A percentile compares a stretch with the other conserved stretches of the same genome.
phyloP scores from a whole-genome alignment of 2,329 filamentous ascomycete species.

The Podosphaera aphanis region DNA sequence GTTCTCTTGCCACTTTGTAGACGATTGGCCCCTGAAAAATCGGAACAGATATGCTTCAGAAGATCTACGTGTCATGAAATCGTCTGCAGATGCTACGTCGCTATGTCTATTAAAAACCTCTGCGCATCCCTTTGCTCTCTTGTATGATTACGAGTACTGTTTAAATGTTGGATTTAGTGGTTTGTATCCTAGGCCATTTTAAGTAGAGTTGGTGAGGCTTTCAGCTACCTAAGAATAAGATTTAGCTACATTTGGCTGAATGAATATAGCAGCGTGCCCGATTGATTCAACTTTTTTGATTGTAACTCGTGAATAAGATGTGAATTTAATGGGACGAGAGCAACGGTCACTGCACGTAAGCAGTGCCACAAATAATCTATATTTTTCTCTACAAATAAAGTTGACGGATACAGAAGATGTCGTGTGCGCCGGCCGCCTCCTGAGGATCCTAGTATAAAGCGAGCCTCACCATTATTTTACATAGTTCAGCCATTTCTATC shows the following conservation, averaged over 20 bases:
- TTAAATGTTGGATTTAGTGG: not conserved
- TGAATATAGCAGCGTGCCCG: not conserved
- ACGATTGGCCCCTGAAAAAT: not conserved
- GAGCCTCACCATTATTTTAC: too few relatives aligned
- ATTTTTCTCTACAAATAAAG: too few relatives aligned
- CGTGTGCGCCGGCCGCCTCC: too few relatives aligned
- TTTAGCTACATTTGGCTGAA: not conserved
- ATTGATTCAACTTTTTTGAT: not conserved
- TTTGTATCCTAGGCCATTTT: not conserved
- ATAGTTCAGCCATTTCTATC: too few relatives aligned
- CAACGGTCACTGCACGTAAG: too few relatives aligned
- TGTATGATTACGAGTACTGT: not conserved
- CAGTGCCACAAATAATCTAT: too few relatives aligned
- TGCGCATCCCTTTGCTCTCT: not conserved
- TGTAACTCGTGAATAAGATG: not conserved
- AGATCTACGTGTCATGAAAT: not conserved
- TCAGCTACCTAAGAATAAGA: not conserved
- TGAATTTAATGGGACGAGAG: too few relatives aligned
- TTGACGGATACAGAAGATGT: too few relatives aligned
- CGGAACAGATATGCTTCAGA: not conserved
- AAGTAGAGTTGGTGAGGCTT: not conserved
- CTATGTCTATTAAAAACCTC: not conserved
- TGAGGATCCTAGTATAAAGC: too few relatives aligned
- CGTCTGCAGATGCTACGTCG: not conserved
- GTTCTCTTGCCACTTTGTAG: too few relatives aligned